Evolutionary conservation across 2,329 filamentous ascomycete genomes (phyloP).

Genomic region (Ophiocordyceps australis): DNA sequence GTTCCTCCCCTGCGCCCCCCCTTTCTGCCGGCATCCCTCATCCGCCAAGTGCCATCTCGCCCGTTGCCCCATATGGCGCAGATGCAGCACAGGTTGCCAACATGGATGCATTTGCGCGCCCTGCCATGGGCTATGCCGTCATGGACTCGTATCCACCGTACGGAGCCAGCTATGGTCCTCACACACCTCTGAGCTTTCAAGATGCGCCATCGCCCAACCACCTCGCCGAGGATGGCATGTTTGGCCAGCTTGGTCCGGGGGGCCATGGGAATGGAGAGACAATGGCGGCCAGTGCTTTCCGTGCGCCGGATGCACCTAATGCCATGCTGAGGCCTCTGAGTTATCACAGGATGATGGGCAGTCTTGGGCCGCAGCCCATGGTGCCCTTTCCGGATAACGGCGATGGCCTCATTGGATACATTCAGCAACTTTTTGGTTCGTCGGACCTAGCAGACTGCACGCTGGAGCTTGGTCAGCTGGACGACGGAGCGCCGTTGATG

Average conservation of each 20-base stretch:
- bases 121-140: slow-evolving; percentile 14
- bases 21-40: slow-evolving; percentile 22
- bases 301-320: slow-evolving; percentile 9
- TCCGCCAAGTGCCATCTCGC: slow-evolving; percentile 16
- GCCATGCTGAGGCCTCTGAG: slow-evolving; percentile 13
- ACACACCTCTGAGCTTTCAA: slow-evolving; percentile 42
- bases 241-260: slow-evolving; percentile 18
- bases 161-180: slow-evolving; percentile 27
- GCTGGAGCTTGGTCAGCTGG: slow-evolving; percentile 24
- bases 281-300: slow-evolving; percentile 12
- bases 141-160: slow-evolving; percentile 15
- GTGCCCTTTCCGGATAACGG: slow-evolving; percentile 10
- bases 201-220: slow-evolving; percentile 38
- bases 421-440: slow-evolving; percentile 17
- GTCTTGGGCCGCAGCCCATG: slow-evolving; percentile 10
- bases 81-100: slow-evolving; percentile 15
- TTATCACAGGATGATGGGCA: slow-evolving; percentile 14
- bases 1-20: slow-evolving; percentile 37
- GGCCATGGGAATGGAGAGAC: slow-evolving; percentile 18
- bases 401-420: slow-evolving; percentile 19
- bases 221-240: slow-evolving; percentile 23
- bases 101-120: slow-evolving; percentile 19
- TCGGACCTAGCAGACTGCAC: slow-evolving; percentile 21
- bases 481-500: slow-evolving; percentile 18
- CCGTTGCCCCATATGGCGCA: slow-evolving; percentile 16